phyloP scores from a whole-genome alignment of 495 filamentous ascomycete species.

The Aspergillus taichungensis region DNA sequence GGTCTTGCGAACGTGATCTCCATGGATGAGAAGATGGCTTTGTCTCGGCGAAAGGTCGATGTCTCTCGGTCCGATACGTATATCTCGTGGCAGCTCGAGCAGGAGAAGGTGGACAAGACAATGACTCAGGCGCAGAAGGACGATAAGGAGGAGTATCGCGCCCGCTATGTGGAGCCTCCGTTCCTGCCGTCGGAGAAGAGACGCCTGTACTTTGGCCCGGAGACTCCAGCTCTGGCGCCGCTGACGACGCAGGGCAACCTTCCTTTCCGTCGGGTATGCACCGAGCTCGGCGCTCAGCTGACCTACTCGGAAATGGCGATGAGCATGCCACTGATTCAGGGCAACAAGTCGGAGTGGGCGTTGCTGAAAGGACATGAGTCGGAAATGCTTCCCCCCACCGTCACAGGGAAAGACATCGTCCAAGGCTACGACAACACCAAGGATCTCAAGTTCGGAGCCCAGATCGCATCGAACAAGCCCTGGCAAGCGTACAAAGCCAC shows the following conservation, averaged over 20 bases:
- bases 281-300: conserved; percentile 77
- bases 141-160: conserved; percentile 57
- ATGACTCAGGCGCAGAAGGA: conserved; percentile 12
- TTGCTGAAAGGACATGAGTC: conserved; percentile 81
- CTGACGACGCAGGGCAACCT: conserved; percentile 93
- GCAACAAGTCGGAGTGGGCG: conserved; percentile 86
- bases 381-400: conserved; percentile 58
- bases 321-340: conserved; percentile 83
- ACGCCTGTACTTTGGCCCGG: conserved; percentile 81
- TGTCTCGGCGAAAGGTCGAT: conserved; percentile 56
- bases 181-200: conserved; percentile 88
- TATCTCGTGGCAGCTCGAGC: conserved; percentile 46
- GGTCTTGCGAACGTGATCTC: conserved; percentile 69
- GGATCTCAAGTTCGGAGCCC: conserved; percentile 81
- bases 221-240: conserved; percentile 86
- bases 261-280: conserved; percentile 89
- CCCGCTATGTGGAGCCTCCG: conserved; percentile 73
- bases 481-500: conserved; percentile 81
- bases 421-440: conserved; percentile 70
- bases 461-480: conserved; percentile 83
- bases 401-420: conserved; percentile 42
- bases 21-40: conserved; percentile 53
- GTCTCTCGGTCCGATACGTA: conserved; percentile 69
- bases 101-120: conserved; percentile 20
- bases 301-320: conserved; percentile 99